Conservation (phyloP, 768 basidiomycete species). For the Termitomyces sp. region DNA sequence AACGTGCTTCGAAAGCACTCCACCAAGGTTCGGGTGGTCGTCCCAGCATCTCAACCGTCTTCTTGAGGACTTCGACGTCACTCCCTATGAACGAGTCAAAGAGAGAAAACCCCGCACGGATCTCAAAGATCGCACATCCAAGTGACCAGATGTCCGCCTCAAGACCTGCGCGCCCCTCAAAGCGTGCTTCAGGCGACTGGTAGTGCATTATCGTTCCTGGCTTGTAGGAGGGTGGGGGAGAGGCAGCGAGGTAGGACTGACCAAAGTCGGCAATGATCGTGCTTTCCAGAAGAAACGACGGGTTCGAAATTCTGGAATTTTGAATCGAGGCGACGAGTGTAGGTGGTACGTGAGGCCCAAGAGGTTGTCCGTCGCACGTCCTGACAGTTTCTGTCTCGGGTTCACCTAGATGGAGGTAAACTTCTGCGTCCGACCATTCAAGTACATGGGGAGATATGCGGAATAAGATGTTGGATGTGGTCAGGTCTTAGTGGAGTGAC, state of each 20-base stretch:
- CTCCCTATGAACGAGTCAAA: conserved; percentile 32
- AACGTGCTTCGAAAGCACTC: conserved; percentile 23
- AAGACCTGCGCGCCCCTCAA: conserved; percentile 22
- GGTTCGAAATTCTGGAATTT: conserved; percentile 12
- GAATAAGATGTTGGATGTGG: conserved; percentile 34
- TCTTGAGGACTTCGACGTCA: conserved; percentile 23
- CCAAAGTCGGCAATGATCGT: conserved; percentile 33
- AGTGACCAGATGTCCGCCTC: conserved; percentile 36
- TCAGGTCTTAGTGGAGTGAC: conserved; percentile 28
- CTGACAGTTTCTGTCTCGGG: conserved; percentile 26
- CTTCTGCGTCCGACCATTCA: conserved; percentile 27
- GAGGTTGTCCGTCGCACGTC: conserved; percentile 18
- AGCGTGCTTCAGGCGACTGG: conserved; percentile 30
- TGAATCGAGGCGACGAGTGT: conserved; percentile 24
- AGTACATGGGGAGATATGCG: conserved; percentile 17
- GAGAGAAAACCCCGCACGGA: conserved; percentile 34
- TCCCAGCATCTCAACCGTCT: conserved; percentile 33
- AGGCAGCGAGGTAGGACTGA: conserved; percentile 23
- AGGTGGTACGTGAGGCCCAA: conserved; percentile 23
- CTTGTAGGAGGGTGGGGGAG: conserved; percentile 22
- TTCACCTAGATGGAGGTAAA: conserved; percentile 25
- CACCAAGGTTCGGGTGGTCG: conserved; percentile 38
- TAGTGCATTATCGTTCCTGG: conserved; percentile 28
- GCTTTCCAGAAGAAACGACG: conserved; percentile 25
- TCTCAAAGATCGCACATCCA: conserved; percentile 37